Evolutionary conservation across 2,329 filamentous ascomycete genomes (phyloP).

Genomic region (Exophiala sideris): DNA sequence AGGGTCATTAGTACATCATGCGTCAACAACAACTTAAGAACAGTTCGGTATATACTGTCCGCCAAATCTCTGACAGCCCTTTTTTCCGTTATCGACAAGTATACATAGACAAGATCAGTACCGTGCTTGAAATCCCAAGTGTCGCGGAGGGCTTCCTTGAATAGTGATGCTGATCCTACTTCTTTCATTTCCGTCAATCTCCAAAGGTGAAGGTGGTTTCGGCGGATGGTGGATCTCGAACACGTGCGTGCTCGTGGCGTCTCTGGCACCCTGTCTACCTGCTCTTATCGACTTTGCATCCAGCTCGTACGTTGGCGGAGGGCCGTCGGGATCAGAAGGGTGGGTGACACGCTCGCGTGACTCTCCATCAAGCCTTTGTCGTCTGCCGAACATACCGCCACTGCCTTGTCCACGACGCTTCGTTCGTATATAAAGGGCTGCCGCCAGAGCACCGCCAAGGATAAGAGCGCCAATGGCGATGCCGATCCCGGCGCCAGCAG

Average conservation of each 20-base stretch:
- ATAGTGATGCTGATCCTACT: constrained; percentile 23
- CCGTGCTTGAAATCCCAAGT: constrained; percentile 17
- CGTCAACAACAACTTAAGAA: too few relatives aligned
- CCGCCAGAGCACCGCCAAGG: constrained; percentile 16
- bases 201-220: constrained; percentile 18
- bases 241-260: constrained; percentile 2
- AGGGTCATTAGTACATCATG: too few relatives aligned
- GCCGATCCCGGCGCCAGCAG: constrained; percentile 22
- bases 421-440: constrained; percentile 17
- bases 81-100: background rate
- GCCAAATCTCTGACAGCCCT: background rate
- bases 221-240: constrained; percentile 12
- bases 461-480: constrained; percentile 23
- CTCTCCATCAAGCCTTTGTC: constrained; percentile 5
- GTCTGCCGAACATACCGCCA: background rate
- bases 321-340: constrained; percentile 3
- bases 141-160: constrained; percentile 15
- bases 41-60: too few relatives aligned
- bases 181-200: constrained; percentile 22
- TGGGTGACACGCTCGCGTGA: constrained; percentile 3
- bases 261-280: background rate
- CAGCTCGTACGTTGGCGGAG: constrained; percentile 23
- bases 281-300: constrained; percentile 14
- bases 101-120: constrained; percentile 5
- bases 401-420: constrained; percentile 10